Evolutionary conservation across 2,329 filamentous ascomycete genomes (phyloP).

Genomic region (Paecilomyces niveus): DNA sequence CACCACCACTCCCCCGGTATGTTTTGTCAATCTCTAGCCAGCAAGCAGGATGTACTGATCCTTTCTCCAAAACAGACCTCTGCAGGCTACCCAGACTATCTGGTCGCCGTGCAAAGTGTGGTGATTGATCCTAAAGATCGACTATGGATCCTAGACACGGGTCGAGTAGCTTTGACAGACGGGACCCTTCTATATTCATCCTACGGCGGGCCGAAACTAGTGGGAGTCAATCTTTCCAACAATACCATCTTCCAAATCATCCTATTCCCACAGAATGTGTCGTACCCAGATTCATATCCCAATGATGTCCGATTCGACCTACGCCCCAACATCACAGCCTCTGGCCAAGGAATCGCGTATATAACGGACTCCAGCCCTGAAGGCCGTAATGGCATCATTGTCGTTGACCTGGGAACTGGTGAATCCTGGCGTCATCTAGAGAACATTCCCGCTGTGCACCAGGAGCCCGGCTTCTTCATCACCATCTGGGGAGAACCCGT

Average conservation of each 20-base stretch:
- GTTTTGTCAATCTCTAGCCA: conserved; percentile 18
- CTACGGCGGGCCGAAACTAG: conserved; percentile 45
- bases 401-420: conserved; percentile 44
- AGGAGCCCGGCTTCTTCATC: conserved; percentile 40
- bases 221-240: conserved; percentile 41
- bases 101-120: conserved; percentile 47
- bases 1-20: conserved; percentile 34
- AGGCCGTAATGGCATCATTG: conserved; percentile 44
- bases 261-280: conserved; percentile 41
- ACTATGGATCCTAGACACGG: conserved; percentile 50
- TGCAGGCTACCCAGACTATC: conserved; percentile 42
- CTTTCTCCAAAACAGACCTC: conserved; percentile 37
- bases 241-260: conserved; percentile 46
- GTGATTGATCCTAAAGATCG: conserved; percentile 45
- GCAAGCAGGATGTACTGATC: conserved; percentile 13
- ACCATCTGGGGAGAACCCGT: conserved; percentile 44
- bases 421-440: conserved; percentile 46
- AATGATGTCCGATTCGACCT: conserved; percentile 51
- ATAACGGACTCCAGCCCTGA: conserved; percentile 46
- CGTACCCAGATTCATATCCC: conserved; percentile 43
- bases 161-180: conserved; percentile 36
- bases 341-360: conserved; percentile 44
- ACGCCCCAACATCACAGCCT: conserved; percentile 30
- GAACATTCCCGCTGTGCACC: conserved; percentile 32
- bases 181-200: conserved; percentile 39